phyloP scores from a whole-genome alignment of 768 basidiomycete species.

The Mycena amicta region DNA sequence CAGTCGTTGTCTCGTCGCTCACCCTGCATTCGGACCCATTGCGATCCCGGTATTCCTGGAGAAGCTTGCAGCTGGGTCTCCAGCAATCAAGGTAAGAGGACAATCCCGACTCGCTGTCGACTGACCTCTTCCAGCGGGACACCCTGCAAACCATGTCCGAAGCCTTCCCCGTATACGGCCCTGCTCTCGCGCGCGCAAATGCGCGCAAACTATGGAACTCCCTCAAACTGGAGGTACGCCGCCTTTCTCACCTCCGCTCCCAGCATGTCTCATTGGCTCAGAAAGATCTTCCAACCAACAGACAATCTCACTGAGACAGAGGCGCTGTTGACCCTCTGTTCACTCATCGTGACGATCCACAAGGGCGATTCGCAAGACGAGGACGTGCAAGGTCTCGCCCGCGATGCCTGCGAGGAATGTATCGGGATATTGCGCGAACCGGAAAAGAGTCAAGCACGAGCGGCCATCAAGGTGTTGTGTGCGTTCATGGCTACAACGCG shows the following conservation, averaged over 20 bases:
- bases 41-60: constrained; percentile 90
- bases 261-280: constrained; percentile 1
- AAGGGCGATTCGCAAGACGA: constrained; percentile 41
- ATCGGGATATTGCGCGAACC: constrained; percentile 81
- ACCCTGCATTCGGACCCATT: constrained; percentile 78
- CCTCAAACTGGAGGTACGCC: constrained; percentile 80
- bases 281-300: constrained; percentile 89
- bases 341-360: constrained; percentile 77
- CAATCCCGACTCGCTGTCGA: not conserved
- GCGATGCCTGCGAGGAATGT: constrained; percentile 80
- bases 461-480: constrained; percentile 83
- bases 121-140: constrained; percentile 61
- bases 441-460: constrained; percentile 90
- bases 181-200: constrained; percentile 55
- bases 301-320: constrained; percentile 74
- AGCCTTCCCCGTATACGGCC: constrained; percentile 87
- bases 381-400: constrained; percentile 61
- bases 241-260: not conserved
- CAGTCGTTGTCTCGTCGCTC: constrained; percentile 75
- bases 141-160: constrained; percentile 74
- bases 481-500: constrained; percentile 78
- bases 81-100: constrained; percentile 72
- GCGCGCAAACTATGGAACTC: constrained; percentile 88
- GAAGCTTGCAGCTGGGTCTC: constrained; percentile 83
- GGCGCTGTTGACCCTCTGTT: constrained; percentile 71